Evolutionary conservation across 2,329 filamentous ascomycete genomes (phyloP).

Genomic region (Lachnellula cervina): DNA sequence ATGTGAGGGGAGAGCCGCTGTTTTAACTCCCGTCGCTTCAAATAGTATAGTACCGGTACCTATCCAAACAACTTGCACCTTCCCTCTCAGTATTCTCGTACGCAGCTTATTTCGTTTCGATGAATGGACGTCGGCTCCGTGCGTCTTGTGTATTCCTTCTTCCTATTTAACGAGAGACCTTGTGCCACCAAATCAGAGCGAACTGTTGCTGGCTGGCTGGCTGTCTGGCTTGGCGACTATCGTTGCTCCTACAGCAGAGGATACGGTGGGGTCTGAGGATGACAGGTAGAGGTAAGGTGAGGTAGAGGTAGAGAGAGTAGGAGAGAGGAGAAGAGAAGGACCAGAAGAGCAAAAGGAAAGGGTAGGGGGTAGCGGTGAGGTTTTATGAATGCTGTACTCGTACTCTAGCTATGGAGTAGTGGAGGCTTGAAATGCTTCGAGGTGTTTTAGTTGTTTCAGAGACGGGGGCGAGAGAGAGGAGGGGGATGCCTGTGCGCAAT

Average conservation of each 20-base stretch:
- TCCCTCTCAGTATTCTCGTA: slow-evolving; percentile 9
- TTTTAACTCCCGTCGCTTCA: not conserved
- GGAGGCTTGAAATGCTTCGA: slow-evolving; percentile 8
- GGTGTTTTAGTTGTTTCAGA: slow-evolving; percentile 23
- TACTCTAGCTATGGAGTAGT: no score
- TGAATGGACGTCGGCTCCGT: slow-evolving; percentile 14
- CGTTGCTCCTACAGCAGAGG: slow-evolving; percentile 13
- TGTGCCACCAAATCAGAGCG: slow-evolving; percentile 26
- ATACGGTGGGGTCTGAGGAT: not conserved
- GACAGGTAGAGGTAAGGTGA: slow-evolving; percentile 1
- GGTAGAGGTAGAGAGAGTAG: slow-evolving; percentile 16
- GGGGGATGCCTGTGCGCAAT: not conserved
- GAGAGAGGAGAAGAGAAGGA: slow-evolving; percentile 30
- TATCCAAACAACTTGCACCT: not conserved
- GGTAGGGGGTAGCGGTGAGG: slow-evolving; percentile 21
- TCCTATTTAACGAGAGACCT: slow-evolving; percentile 24
- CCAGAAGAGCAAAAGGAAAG: slow-evolving; percentile 3
- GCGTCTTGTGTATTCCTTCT: slow-evolving; percentile 23
- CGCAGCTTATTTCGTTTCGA: slow-evolving; percentile 8
- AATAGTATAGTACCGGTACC: slow-evolving; percentile 4
- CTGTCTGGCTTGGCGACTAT: slow-evolving; percentile 11
- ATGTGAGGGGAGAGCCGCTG: not conserved
- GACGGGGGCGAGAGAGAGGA: slow-evolving; percentile 12
- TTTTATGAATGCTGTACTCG: slow-evolving; percentile 18
- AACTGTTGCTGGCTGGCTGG: slow-evolving; percentile 21